Base-by-base conservation (phyloP, 2,329 filamentous ascomycete genomes). In the Apiospora hydei region DNA sequence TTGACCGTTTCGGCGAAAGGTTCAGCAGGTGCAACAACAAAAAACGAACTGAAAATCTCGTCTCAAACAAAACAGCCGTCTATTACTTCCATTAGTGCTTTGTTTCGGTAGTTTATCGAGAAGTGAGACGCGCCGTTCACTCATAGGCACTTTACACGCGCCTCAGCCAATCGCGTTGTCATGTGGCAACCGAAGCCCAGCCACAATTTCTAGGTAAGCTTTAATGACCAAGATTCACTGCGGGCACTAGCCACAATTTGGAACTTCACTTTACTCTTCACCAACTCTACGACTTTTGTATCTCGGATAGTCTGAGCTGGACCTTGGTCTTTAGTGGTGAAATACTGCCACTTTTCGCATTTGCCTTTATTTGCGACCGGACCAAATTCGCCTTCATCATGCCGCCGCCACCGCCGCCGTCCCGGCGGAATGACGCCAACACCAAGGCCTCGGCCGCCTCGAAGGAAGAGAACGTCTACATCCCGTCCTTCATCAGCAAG, bases 391-490 rank as follows among this genome's bases (percentile, higher is more conserved):
- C 47, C 21, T 2, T 24, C 71, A 74, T 70, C 46, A 85, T 85
- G 83, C 85, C 86, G 76, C 66, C 66, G 26, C 85, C 86, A 73
- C 83, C 80, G 0, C 79, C 81, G 34, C 74, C 77, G 14, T 76
- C 78, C 70, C 80, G 79, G 78, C 71, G 82, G 81, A 74, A 77
- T 61, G 76, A 78, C 73, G 73, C 74, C 74, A 72, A 70, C 71
- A 77, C 77, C 69, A 78, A 77, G 11, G 74, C 73, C 10, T 80
- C 79, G 2, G 85, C 83, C 21, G 84, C 88, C 21, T 89, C 88
- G 71, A 97, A 97, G 82, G 95, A 97, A 83, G 94, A 96, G 83
- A 99, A 99, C 88, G 92, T 98, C 82, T 99, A 99, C 87, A 99
- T 99, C 79, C 96, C 96, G 7, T 91, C 94, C 70, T 99, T 98